Conservation (phyloP, 2,329 filamentous ascomycete genomes). For the Colletotrichum spaethianum region DNA sequence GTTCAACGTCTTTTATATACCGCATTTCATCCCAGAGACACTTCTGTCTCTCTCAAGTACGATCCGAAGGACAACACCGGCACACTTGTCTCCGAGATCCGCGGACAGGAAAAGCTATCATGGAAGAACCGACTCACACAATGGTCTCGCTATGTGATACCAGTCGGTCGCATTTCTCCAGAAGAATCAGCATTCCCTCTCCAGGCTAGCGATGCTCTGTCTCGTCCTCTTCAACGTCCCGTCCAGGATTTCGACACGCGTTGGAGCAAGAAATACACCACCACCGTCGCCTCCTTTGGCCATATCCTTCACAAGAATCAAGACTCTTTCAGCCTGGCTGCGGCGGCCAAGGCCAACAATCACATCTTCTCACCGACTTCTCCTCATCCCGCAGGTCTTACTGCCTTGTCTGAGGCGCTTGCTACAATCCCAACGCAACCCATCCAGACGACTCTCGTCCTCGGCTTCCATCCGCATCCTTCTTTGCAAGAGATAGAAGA, state of each 20-base stretch:
- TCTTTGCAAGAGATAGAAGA: background rate
- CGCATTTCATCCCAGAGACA: constrained; percentile 13
- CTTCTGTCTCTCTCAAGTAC: constrained; percentile 1
- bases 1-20: constrained; percentile 38
- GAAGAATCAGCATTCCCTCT: background rate
- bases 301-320: constrained; percentile 60
- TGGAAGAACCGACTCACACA: constrained; percentile 35
- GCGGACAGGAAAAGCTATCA: constrained; percentile 29
- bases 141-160: constrained; percentile 40
- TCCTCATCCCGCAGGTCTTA: constrained; percentile 63
- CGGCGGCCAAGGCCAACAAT: constrained; percentile 10
- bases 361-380: constrained; percentile 61
- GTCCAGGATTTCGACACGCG: background rate
- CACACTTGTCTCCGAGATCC: constrained; percentile 4
- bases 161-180: constrained; percentile 33
- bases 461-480: constrained; percentile 56
- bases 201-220: constrained; percentile 18
- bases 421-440: constrained; percentile 40
- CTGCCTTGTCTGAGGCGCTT: constrained; percentile 45
- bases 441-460: constrained; percentile 53
- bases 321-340: background rate
- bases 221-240: constrained; percentile 4
- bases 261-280: constrained; percentile 24
- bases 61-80: background rate
- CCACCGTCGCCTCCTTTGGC: constrained; percentile 64